Evolutionary conservation across 805 yeast genomes (phyloP).

Genomic region (Wickerhamiella cacticola): DNA sequence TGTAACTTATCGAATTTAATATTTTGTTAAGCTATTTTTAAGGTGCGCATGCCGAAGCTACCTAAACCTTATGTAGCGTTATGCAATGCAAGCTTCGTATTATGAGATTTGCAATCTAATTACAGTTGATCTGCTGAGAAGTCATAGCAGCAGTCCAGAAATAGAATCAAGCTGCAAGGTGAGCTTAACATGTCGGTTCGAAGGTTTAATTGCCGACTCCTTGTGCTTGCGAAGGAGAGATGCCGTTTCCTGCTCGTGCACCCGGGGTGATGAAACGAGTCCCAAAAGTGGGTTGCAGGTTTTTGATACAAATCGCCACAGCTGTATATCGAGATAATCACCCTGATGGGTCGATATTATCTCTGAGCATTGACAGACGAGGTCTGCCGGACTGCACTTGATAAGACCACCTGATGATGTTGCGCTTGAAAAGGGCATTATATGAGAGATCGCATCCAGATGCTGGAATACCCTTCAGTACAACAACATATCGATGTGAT

Average conservation of each 20-base stretch:
- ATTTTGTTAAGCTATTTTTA: not conserved
- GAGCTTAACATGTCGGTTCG: not conserved
- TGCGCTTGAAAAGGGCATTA: not conserved
- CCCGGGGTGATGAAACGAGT: not conserved
- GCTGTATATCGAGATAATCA: not conserved
- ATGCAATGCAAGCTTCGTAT: conserved; percentile 1
- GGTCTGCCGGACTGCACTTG: conserved; percentile 6
- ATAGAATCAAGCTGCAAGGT: not conserved
- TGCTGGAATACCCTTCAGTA: too few species aligned
- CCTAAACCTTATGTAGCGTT: conserved; percentile 1
- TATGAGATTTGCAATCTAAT: not conserved
- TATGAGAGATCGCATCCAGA: too few species aligned
- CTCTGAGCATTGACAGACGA: conserved; percentile 9
- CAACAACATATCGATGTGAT: too few species aligned
- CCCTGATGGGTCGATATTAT: not conserved
- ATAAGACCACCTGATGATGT: not conserved
- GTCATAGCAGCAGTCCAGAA: conserved; percentile 2
- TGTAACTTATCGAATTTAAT: not conserved
- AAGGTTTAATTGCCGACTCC: not conserved
- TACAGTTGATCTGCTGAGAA: not conserved
- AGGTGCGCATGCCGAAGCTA: not conserved
- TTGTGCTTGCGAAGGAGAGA: not conserved
- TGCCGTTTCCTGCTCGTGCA: not conserved
- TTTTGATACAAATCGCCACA: not conserved
- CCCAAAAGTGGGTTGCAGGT: conserved; percentile 2